Evolutionary conservation across 1,284 basidiomycete genomes (phyloP).

Genomic region (Leccinum angustisporum): DNA sequence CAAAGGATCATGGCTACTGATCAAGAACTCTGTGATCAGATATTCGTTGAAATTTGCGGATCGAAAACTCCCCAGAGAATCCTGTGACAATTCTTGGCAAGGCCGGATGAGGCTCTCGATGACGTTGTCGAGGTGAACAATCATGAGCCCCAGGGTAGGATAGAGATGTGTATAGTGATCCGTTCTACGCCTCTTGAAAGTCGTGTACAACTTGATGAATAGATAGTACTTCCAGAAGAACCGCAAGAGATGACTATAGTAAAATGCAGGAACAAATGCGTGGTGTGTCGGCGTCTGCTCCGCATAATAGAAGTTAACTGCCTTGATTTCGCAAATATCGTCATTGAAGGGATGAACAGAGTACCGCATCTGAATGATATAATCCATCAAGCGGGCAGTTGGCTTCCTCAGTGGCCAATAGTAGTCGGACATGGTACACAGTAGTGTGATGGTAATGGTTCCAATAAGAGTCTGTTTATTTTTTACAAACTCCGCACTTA

Average conservation of each 20-base stretch:
- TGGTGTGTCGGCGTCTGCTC: background rate
- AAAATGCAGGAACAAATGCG: background rate
- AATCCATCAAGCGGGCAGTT: background rate
- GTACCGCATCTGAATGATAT: background rate
- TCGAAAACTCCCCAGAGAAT: background rate
- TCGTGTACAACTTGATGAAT: background rate
- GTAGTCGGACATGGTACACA: background rate
- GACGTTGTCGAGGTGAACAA: background rate
- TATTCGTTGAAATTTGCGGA: background rate
- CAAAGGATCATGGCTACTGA: background rate
- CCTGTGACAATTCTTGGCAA: background rate
- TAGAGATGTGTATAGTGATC: background rate
- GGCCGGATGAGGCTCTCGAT: background rate
- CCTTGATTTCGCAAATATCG: background rate
- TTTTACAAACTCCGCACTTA: no score
- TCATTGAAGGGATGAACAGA: background rate
- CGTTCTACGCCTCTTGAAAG: background rate
- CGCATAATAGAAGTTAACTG: background rate
- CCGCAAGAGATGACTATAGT: background rate
- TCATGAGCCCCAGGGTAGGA: background rate
- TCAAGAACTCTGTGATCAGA: background rate
- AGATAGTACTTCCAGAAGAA: background rate
- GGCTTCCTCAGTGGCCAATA: background rate
- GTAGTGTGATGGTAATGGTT: no score
- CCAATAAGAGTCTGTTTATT: no score